Conservation (phyloP, 2,329 filamentous ascomycete genomes). For the Diaporthe ilicicola region DNA sequence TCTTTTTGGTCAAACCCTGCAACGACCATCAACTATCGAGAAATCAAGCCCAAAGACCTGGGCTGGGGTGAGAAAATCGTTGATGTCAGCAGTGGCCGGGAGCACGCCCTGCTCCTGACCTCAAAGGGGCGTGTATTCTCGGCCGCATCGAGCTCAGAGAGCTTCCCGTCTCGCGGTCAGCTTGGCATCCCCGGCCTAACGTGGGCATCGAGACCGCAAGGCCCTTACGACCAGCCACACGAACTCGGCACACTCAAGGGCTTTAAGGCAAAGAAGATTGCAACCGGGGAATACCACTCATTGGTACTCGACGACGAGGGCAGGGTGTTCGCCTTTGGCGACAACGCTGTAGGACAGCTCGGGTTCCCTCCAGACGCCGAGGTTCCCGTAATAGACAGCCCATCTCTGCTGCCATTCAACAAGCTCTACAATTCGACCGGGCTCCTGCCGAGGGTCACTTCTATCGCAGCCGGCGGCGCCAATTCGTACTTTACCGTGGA, state of each 20-base stretch:
- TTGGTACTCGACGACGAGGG: conserved; percentile 79
- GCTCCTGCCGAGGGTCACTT: conserved; percentile 73
- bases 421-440: conserved; percentile 76
- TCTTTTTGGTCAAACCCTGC: conserved; percentile 70
- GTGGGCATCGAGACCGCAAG: conserved; percentile 79
- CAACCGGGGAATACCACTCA: conserved; percentile 88
- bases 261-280: conserved; percentile 77
- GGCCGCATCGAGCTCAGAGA: conserved; percentile 79
- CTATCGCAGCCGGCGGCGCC: conserved; percentile 83
- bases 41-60: conserved; percentile 71
- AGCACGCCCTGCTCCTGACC: conserved; percentile 88
- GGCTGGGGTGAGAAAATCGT: conserved; percentile 76
- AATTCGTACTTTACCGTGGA: conserved; percentile 92
- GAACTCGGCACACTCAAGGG: conserved; percentile 78
- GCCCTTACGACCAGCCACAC: conserved; percentile 83
- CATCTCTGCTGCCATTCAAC: conserved; percentile 74
- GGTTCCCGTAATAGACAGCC: conserved; percentile 70
- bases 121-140: conserved; percentile 87
- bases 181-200: conserved; percentile 85
- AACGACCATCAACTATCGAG: conserved; percentile 72
- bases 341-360: conserved; percentile 91
- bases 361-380: conserved; percentile 77
- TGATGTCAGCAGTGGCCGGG: conserved; percentile 79
- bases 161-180: conserved; percentile 85
- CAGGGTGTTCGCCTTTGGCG: conserved; percentile 85